These are phyloP conservation scores for Phylloporus arenicola DNA, from an alignment of 768 basidiomycete genomes.

Conservation along the genomic window DNA sequence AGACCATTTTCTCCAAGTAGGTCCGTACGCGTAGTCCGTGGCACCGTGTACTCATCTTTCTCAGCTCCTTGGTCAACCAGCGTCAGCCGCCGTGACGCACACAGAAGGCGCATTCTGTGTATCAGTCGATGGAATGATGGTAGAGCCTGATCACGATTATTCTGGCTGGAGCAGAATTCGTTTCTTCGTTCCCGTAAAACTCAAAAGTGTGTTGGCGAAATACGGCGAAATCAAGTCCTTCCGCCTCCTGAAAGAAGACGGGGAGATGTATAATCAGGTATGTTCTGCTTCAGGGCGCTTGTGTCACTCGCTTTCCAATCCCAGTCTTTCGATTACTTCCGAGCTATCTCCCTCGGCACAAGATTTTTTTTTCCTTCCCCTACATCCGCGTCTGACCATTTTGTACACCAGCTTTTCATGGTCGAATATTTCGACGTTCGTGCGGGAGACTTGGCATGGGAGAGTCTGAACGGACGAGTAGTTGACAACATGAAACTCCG, in stretches of 20 bases:
- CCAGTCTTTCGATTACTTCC: constrained; percentile 3
- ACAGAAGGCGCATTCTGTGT: constrained; percentile 51
- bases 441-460: constrained; percentile 47
- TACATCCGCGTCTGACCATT: constrained; percentile 10
- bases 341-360: constrained; percentile 3
- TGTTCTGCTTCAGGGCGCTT: constrained; percentile 8
- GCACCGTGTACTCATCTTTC: constrained; percentile 5
- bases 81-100: constrained; percentile 44
- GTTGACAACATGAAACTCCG: constrained; percentile 50
- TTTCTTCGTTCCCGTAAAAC: constrained; percentile 25
- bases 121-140: constrained; percentile 30
- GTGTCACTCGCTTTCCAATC: background rate
- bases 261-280: constrained; percentile 25
- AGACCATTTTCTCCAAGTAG: constrained; percentile 43
- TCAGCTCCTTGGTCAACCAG: constrained; percentile 47
- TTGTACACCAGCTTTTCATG: constrained; percentile 38
- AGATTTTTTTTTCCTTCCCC: background rate
- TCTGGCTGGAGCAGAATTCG: constrained; percentile 22
- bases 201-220: constrained; percentile 27
- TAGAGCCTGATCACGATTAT: constrained; percentile 18
- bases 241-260: constrained; percentile 21
- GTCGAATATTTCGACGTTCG: constrained; percentile 69
- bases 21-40: constrained; percentile 8
- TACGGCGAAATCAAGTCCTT: constrained; percentile 31
- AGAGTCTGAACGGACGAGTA: constrained; percentile 43